A percentile compares a stretch with the other conserved stretches of the same genome.
Evolutionary conservation across 2,329 filamentous ascomycete species (phyloP).

Genomic region (Rhynchosporium agropyri): DNA sequence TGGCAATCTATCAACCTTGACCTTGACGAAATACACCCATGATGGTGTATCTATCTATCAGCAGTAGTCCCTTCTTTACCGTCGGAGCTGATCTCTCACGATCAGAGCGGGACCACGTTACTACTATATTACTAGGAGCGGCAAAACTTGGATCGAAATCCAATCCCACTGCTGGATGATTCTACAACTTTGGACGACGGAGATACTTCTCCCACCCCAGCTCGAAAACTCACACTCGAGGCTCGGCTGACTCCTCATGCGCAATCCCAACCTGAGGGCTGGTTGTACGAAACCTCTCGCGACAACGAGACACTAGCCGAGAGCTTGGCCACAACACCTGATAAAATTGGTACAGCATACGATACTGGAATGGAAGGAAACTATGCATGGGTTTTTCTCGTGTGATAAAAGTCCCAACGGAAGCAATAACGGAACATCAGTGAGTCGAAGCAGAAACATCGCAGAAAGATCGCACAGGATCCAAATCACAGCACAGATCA

Average conservation of each 20-base stretch:
- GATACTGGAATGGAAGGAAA: no score
- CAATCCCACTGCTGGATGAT: no score
- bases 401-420: no score
- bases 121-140: background rate
- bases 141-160: no score
- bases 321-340: background rate
- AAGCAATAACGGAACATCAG: no score
- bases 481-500: background rate
- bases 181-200: background rate
- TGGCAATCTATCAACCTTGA: background rate
- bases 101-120: background rate
- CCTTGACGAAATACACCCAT: background rate
- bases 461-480: no score
- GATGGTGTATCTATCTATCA: background rate
- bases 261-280: conserved; percentile 14
- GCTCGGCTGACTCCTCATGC: background rate
- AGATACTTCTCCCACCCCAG: background rate
- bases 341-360: no score
- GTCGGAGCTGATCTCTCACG: background rate
- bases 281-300: conserved; percentile 11
- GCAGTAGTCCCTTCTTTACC: background rate
- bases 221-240: background rate
- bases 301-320: conserved; percentile 4
- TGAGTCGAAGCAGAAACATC: no score
- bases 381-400: no score